phyloP scores from a whole-genome alignment of 1,284 basidiomycete species.

The Boletus sp. region DNA sequence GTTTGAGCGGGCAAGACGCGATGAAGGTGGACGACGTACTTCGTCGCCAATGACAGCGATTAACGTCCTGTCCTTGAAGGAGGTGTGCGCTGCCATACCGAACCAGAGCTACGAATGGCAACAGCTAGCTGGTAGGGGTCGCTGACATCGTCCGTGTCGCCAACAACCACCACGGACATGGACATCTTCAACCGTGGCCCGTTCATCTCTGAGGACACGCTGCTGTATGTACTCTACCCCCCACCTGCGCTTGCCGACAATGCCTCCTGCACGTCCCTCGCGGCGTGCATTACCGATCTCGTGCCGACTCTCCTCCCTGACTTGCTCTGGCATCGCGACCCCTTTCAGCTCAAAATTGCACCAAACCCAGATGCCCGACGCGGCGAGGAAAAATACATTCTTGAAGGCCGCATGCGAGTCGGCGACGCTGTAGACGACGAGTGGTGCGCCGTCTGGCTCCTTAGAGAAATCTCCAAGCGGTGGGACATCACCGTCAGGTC shows the following conservation, averaged over 20 bases:
- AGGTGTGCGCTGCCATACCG: slow-evolving; percentile 43
- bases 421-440: slow-evolving; percentile 96
- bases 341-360: slow-evolving; percentile 76
- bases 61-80: slow-evolving; percentile 79
- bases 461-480: slow-evolving; percentile 67
- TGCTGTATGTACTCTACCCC: slow-evolving; percentile 73
- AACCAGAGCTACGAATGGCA: slow-evolving; percentile 17
- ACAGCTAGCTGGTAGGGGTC: slow-evolving; percentile 1
- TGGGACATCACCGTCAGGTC: slow-evolving; percentile 80
- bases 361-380: slow-evolving; percentile 39
- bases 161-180: slow-evolving; percentile 16
- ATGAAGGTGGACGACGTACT: slow-evolving; percentile 41
- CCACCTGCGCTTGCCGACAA: slow-evolving; percentile 48
- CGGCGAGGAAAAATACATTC: slow-evolving; percentile 42
- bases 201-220: slow-evolving; percentile 79
- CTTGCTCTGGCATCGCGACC: slow-evolving; percentile 87
- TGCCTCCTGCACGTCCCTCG: slow-evolving; percentile 61
- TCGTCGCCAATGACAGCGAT: slow-evolving; percentile 96
- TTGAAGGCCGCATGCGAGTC: slow-evolving; percentile 80
- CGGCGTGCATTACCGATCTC: slow-evolving; percentile 61
- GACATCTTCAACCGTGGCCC: slow-evolving; percentile 68
- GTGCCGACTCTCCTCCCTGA: slow-evolving; percentile 57
- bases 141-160: background rate
- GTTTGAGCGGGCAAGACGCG: slow-evolving; percentile 4
- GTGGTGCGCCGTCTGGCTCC: slow-evolving; percentile 89